Evolutionary conservation across 352 stramenopile species (phyloP).

Genomic region (Detonula confervacea): DNA sequence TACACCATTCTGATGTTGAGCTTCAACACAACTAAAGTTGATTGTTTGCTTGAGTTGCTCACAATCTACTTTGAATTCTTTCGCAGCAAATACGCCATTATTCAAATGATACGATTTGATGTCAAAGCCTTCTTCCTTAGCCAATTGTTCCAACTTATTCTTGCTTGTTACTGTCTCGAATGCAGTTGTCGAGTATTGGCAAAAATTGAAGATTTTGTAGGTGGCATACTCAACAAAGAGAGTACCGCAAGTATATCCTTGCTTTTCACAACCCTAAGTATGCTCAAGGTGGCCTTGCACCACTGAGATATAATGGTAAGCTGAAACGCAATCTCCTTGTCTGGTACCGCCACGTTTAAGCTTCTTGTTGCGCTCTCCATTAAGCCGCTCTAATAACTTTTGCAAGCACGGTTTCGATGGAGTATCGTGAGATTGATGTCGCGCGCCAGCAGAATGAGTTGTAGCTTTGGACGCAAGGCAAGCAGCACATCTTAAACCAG

Average conservation of each 20-base stretch:
- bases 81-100: slow-evolving; percentile 56
- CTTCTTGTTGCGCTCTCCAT: slow-evolving; percentile 4
- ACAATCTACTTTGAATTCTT: slow-evolving; percentile 14
- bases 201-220: slow-evolving; percentile 3
- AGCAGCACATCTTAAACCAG: background rate
- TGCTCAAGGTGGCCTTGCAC: slow-evolving; percentile 27
- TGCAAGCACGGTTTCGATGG: background rate
- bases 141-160: background rate
- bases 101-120: slow-evolving; percentile 52
- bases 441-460: background rate
- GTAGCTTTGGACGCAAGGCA: background rate
- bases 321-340: slow-evolving; percentile 40
- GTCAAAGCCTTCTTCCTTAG: background rate
- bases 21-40: slow-evolving; percentile 43
- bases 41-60: slow-evolving; percentile 9
- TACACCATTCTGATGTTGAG: slow-evolving; percentile 56
- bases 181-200: slow-evolving; percentile 10
- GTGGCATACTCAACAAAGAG: slow-evolving; percentile 22
- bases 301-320: slow-evolving; percentile 47
- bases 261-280: slow-evolving; percentile 16
- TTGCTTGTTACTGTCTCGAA: slow-evolving; percentile 6
- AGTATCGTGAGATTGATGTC: background rate
- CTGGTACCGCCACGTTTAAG: slow-evolving; percentile 14
- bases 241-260: slow-evolving; percentile 16
- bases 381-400: background rate